Evolutionary conservation across 768 basidiomycete genomes (phyloP), one percentile per base, ranked within the genome.

Genomic region (Kwoniella sp.): DNA sequence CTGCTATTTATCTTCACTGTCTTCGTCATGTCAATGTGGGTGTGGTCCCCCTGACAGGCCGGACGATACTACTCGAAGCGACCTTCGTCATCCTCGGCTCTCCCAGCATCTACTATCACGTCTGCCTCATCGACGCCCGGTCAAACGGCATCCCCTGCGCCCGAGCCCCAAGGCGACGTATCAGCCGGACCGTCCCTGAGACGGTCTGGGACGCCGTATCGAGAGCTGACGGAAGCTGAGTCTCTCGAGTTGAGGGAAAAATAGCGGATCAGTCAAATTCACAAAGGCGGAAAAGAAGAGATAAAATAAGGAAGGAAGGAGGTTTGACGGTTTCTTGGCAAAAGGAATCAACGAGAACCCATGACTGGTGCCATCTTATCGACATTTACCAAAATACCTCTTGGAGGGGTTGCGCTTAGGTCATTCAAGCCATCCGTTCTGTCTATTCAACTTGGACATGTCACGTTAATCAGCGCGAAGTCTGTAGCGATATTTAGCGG

Each of bases 61-160:
- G 79, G 79, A 0, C 48, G 79, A 52, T 80, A 77, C 48, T 78
- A 80, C 62, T 59, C 77, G 17, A 74, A 78, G 50, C 54, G 73
- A 41, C 71, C 74, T 4, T 63, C 72, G 2, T 23, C 75, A 9
- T 58, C 68, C 7, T 25, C 66, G 13, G 57, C 20, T 31, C 55
- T 41, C 50, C 66, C 55, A 26, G 55, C 63, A 17, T 58, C 70
- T 2, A 52, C 37, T 2, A 31, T 50, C 31, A 34, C 25, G n/a
- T 53, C 56, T 8, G 11, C 41, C 23, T 20, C 47, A 13, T 65
- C 58, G 3, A 63, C 68, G 25, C 61, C 55, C 9, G 56, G 23
- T n/a, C 63, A 31, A 29, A 38, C 56, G 12, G 11, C 41, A 8
- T 57, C 50, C 7, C 66, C 47, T 13, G 69, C 57, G 8, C 55